Base-by-base conservation (phyloP, 805 yeast genomes). In the Teunomyces gatunensis region DNA sequence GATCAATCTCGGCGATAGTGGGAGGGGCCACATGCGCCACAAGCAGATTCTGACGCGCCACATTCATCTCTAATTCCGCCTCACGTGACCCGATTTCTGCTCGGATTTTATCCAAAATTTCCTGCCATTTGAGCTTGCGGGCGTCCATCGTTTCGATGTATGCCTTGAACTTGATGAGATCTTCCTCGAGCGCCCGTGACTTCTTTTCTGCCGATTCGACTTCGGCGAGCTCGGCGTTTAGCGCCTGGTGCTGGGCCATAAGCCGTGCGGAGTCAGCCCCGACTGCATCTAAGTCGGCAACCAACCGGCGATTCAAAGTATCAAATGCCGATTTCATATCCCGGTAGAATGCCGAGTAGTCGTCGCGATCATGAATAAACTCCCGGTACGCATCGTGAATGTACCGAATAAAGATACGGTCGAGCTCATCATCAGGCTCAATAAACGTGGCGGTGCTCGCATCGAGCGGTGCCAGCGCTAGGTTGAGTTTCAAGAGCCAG, bases 401-500 rank as follows among this genome's bases (percentile, higher is more conserved):
- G 61, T 85, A 88, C 43, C 78, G 73, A 42, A 77, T 79, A 56
- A 81, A 80, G 13, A 85, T 71, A 52, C 69, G 71, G 54, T 78
- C 79, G 46, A 78, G 61, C 34, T 71, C 68, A 46, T 75, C 81
- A 45, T 77, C 81, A 0, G 76, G 64, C 23, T 63, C 60, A 6
- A 60, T 54, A 21, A 61, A 45, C 4, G 57, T 45, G 46, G 65
- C 66, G 21, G 67, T 25, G 27, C 27, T 25, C 68, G 63, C 63
- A 43, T 58, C 60, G 45, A 69, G 47, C 50, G 64, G 53, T 50
- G 61, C 55, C 34, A 69, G 47, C 51, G 68, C 54, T 36, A 64
- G 51, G 56, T 74, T 83, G 50, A 81, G 72, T 53, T 81, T 80
- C 4, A 85, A 81, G 39, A 90, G 62, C 97, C 97, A 90, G 61